Conservation (phyloP, 257 asterid genomes). For the Craterostigma plantagineum region DNA sequence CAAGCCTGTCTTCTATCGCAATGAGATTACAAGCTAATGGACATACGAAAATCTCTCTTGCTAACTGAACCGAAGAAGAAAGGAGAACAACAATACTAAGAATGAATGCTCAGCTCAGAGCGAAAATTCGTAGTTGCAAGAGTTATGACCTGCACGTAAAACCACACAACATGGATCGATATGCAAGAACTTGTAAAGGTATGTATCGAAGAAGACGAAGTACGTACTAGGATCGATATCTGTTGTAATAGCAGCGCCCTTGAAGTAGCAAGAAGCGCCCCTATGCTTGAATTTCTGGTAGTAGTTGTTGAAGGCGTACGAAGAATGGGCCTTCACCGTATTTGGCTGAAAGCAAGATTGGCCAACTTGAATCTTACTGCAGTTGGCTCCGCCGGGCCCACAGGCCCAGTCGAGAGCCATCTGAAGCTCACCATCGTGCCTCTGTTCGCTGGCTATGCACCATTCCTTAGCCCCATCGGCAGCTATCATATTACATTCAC, state of each 20-base stretch:
- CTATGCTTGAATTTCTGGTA: constrained; percentile 46
- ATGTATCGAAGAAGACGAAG: no score
- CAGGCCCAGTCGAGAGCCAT: constrained; percentile 59
- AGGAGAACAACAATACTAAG: no score
- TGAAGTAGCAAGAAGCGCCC: no score
- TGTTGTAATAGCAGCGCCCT: constrained; percentile 40
- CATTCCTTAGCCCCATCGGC: not conserved
- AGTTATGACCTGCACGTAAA: constrained; percentile 21
- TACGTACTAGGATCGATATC: constrained; percentile 73
- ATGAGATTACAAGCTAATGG: no score
- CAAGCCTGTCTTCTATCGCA: no score
- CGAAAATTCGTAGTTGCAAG: constrained; percentile 42
- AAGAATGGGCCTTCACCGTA: constrained; percentile 59
- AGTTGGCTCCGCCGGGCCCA: constrained; percentile 73
- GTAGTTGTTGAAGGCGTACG: constrained; percentile 77
- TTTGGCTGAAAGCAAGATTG: constrained; percentile 55
- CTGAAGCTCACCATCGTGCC: not conserved
- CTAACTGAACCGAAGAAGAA: no score
- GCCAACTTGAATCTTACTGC: constrained; percentile 54
- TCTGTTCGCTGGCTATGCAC: not conserved
- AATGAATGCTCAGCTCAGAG: constrained; percentile 5
- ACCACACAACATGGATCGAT: no score
- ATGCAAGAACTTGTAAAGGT: no score
- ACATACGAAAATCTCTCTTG: no score
- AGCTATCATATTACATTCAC: no score